phyloP scores from a whole-genome alignment of 2,329 filamentous ascomycete genomes.

The Aspergillus flavus region DNA sequence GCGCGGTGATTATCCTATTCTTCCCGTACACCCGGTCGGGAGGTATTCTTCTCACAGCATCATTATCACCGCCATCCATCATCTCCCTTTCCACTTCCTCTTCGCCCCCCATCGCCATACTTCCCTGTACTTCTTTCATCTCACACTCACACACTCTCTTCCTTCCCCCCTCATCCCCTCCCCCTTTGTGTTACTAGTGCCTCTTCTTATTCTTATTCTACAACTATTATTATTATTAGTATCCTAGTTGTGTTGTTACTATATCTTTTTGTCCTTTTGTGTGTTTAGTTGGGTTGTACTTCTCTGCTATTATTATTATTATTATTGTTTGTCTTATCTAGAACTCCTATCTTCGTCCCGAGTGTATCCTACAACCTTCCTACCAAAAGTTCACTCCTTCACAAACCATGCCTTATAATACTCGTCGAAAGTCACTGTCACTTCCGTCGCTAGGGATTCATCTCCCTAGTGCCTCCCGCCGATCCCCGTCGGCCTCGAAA shows the following conservation, averaged over 20 bases:
- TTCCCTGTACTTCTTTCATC: conserved; percentile 20
- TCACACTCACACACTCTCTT: conserved; percentile 9
- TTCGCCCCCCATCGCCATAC: conserved; percentile 15
- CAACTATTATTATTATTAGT: conserved; percentile 13
- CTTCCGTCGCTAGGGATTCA: conserved; percentile 91
- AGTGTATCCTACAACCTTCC: conserved; percentile 7
- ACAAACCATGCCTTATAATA: conserved; percentile 84
- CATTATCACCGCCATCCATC: conserved; percentile 8
- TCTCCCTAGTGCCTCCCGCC: conserved; percentile 64
- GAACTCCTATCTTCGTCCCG: conserved; percentile 3
- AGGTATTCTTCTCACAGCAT: conserved; percentile 8
- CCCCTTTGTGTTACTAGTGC: conserved; percentile 20
- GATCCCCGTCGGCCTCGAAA: conserved; percentile 64
- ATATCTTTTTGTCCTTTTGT: conserved; percentile 1
- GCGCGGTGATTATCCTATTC: conserved; percentile 18
- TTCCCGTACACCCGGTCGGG: conserved; percentile 6
- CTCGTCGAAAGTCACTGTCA: conserved; percentile 91
- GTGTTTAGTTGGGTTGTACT: not conserved
- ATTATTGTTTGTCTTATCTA: conserved; percentile 14
- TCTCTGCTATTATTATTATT: conserved; percentile 6
- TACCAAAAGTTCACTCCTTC: conserved; percentile 1
- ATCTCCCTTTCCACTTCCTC: conserved; percentile 13
- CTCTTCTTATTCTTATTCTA: conserved; percentile 6
- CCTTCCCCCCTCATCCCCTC: conserved; percentile 18
- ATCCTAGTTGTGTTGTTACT: conserved; percentile 9